Evolutionary conservation across 1,139 yeast species (phyloP).

Genomic region (Diutina mesorugosa): DNA sequence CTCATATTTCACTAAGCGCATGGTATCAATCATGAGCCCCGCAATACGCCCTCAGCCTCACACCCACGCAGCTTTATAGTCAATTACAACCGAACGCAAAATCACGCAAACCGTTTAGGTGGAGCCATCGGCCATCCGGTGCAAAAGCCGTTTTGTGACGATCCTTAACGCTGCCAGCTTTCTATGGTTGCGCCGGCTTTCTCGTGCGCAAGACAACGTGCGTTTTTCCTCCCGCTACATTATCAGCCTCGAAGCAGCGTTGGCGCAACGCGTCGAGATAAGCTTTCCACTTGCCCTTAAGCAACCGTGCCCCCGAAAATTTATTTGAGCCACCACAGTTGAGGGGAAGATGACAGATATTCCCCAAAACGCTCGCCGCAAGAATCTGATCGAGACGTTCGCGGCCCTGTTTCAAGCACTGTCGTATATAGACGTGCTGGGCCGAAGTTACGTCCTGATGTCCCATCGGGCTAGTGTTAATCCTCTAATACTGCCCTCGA

Average conservation of each 20-base stretch:
- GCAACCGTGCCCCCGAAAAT: background rate
- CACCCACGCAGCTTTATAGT: too few species aligned
- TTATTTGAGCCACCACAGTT: background rate
- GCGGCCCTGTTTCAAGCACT: background rate
- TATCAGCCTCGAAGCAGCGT: background rate
- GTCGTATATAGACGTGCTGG: conserved; percentile 1
- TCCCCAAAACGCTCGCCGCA: background rate
- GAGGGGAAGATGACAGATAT: background rate
- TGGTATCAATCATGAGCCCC: too few species aligned
- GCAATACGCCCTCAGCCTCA: too few species aligned
- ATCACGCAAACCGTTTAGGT: too few species aligned
- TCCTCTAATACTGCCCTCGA: background rate
- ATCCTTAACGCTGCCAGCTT: too few species aligned
- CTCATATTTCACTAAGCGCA: too few species aligned
- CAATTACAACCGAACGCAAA: too few species aligned
- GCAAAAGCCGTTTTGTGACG: too few species aligned
- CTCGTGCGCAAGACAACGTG: background rate
- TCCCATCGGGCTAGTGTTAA: background rate
- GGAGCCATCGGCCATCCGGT: too few species aligned
- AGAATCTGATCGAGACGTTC: background rate
- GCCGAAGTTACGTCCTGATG: conserved; percentile 1
- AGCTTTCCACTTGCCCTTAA: background rate
- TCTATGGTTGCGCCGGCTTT: background rate
- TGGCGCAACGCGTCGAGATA: background rate
- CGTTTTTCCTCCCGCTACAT: background rate